Evolutionary conservation across 345 rosid genomes (phyloP).

Genomic region (Corchorus olitorius): DNA sequence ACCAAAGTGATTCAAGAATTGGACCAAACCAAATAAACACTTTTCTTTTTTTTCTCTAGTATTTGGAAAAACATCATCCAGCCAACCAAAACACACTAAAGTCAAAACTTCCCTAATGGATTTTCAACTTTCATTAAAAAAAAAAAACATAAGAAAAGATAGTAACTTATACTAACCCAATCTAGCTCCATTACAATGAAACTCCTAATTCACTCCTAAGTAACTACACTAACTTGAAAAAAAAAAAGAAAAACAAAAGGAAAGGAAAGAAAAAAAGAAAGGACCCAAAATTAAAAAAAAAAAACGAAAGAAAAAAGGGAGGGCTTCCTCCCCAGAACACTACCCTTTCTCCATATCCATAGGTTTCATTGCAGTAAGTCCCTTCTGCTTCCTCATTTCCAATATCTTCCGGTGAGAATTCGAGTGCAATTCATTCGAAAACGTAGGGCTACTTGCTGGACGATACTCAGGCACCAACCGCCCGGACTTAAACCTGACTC

Average conservation of each 20-base stretch:
- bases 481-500: constrained; percentile 85
- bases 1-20: constrained; percentile 22
- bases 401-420: constrained; percentile 81
- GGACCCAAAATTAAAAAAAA: background rate
- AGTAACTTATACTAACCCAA: constrained; percentile 19
- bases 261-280: background rate
- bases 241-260: background rate
- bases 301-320: background rate
- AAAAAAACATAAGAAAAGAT: background rate
- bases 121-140: constrained; percentile 30
- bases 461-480: constrained; percentile 83
- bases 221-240: constrained; percentile 7
- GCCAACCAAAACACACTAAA: constrained; percentile 33
- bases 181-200: constrained; percentile 31
- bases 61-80: constrained; percentile 23
- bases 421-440: constrained; percentile 60
- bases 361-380: constrained; percentile 35
- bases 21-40: constrained; percentile 13
- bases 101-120: constrained; percentile 31
- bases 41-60: constrained; percentile 17
- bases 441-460: constrained; percentile 80
- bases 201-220: constrained; percentile 13
- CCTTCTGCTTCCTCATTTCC: constrained; percentile 75
- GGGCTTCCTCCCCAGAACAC: background rate
- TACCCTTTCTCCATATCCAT: constrained; percentile 53